phyloP scores from a whole-genome alignment of 139 green algal genomes.

The Ettlia oleoabundans region DNA sequence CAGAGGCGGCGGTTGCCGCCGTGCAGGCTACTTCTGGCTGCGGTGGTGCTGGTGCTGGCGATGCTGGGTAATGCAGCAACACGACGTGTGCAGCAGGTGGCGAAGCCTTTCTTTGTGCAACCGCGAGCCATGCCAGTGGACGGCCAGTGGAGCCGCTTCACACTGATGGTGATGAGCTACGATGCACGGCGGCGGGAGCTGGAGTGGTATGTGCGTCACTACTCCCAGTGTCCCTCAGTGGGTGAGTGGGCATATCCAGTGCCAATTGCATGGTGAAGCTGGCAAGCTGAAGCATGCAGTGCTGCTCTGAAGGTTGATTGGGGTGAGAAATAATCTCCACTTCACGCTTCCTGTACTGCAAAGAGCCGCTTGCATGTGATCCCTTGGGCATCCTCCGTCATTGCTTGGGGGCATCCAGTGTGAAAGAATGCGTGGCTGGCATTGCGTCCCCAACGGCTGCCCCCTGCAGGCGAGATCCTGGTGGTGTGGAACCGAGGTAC shows the following conservation, averaged over 20 bases:
- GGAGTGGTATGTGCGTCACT: slow-evolving; percentile 49
- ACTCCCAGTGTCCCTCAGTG: slow-evolving; percentile 56
- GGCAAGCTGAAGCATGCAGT: no score
- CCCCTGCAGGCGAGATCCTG: slow-evolving; percentile 29
- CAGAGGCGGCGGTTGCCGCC: neutral
- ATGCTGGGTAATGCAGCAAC: neutral
- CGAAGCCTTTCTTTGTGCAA: neutral
- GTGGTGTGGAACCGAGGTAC: slow-evolving; percentile 5
- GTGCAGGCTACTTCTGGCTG: neutral
- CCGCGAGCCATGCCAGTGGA: neutral
- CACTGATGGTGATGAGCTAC: slow-evolving; percentile 59
- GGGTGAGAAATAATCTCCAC: no score
- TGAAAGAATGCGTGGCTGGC: no score
- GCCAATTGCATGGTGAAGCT: neutral
- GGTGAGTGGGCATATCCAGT: slow-evolving; percentile 4
- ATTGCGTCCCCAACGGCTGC: no score
- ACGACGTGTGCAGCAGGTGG: neutral
- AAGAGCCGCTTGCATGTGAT: no score
- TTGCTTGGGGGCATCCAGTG: no score
- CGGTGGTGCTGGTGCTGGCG: neutral
- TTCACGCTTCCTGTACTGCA: no score
- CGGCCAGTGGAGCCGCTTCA: slow-evolving; percentile 43
- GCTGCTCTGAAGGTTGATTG: no score
- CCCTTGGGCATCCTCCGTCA: neutral
- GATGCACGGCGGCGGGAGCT: slow-evolving; percentile 42